These are phyloP conservation scores for Trichosporon coremiiforme DNA, from an alignment of 1,284 basidiomycete species.

Conservation along the genomic window DNA sequence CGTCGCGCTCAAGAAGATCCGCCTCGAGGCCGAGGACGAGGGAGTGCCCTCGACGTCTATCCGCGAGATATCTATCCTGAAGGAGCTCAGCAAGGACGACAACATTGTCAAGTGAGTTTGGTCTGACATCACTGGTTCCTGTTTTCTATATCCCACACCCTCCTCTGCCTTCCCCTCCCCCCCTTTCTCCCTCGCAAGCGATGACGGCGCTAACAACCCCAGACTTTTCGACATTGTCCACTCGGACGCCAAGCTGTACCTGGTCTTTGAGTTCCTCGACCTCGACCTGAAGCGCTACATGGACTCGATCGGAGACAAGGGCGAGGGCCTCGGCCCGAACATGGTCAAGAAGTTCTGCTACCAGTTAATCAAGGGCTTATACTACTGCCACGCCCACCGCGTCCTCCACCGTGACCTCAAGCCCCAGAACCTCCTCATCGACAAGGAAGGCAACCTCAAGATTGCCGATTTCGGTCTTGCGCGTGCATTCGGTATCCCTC, in stretches of 20 bases:
- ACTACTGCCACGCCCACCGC: slow-evolving; percentile 98
- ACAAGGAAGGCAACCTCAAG: slow-evolving; percentile 95
- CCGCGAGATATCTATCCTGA: slow-evolving; percentile 92
- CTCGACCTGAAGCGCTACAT: slow-evolving; percentile 99
- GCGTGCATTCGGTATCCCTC: slow-evolving; percentile 91
- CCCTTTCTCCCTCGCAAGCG: neutral
- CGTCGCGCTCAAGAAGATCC: slow-evolving; percentile 95
- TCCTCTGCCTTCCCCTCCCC: neutral
- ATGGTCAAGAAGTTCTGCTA: slow-evolving; percentile 78
- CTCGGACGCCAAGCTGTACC: slow-evolving; percentile 95
- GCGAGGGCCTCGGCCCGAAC: slow-evolving; percentile 83
- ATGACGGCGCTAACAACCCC: slow-evolving; percentile 47
- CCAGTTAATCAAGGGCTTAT: slow-evolving; percentile 94
- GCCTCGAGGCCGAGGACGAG: slow-evolving; percentile 90
- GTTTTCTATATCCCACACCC: neutral
- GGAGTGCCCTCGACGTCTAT: slow-evolving; percentile 97
- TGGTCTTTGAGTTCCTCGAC: slow-evolving; percentile 99
- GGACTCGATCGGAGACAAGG: slow-evolving; percentile 92
- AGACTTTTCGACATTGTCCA: slow-evolving; percentile 98
- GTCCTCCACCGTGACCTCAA: slow-evolving; percentile 97
- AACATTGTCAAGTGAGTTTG: slow-evolving; percentile 74
- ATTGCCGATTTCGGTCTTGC: slow-evolving; percentile 93
- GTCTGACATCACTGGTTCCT: neutral
- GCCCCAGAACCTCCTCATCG: slow-evolving; percentile 96
- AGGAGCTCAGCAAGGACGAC: slow-evolving; percentile 87